phyloP scores from a whole-genome alignment of 495 filamentous ascomycete genomes.

The Xylaria flabelliformis region DNA sequence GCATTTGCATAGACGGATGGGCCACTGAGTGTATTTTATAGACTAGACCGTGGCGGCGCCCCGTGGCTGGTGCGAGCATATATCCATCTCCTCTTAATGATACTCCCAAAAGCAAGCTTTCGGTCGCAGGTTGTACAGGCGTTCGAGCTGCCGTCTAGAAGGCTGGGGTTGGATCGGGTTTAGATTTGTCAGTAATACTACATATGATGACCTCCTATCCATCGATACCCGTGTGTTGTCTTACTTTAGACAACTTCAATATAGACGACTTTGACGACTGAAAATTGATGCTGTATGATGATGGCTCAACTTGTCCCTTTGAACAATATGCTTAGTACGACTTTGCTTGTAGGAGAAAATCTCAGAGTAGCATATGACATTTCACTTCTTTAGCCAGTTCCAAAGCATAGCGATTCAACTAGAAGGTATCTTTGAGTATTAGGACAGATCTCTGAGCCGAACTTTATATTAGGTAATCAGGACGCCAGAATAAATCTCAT shows the following conservation, averaged over 20 bases:
- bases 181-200: constrained; percentile 35
- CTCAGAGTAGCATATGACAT: background rate
- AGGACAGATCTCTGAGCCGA: background rate
- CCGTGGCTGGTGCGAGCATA: constrained; percentile 34
- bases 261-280: background rate
- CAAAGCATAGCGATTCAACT: too few relatives aligned
- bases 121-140: constrained; percentile 31
- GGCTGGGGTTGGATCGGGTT: constrained; percentile 37
- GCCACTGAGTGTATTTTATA: constrained; percentile 44
- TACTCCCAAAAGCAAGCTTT: constrained; percentile 26
- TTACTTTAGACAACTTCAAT: background rate
- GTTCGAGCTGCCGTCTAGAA: constrained; percentile 31
- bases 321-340: background rate
- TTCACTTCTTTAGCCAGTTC: background rate
- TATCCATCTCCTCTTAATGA: constrained; percentile 45
- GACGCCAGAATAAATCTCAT: background rate
- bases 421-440: background rate
- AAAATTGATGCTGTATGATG: background rate
- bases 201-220: constrained; percentile 28
- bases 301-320: background rate
- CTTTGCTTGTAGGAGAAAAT: background rate
- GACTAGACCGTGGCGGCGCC: constrained; percentile 42
- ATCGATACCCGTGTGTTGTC: constrained; percentile 4
- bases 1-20: constrained; percentile 42
- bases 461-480: background rate